Percentiles rank a stretch among this genome's conserved stretches.
Conservation (phyloP, 2,329 filamentous ascomycete species). For the Aspergillus novoparasiticus region DNA sequence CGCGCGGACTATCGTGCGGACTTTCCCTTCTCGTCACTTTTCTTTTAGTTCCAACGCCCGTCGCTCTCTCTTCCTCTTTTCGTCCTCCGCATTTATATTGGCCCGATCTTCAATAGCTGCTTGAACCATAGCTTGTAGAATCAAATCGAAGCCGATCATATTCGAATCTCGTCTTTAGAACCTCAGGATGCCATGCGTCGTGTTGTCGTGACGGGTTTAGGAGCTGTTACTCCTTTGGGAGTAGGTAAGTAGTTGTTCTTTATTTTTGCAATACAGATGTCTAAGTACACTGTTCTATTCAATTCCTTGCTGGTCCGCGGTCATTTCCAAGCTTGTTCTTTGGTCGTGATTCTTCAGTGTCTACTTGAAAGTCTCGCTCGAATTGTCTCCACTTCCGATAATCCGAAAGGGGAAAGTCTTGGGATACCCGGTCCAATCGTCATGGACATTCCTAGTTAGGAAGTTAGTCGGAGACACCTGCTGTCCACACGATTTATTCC, state of each 20-base stretch:
- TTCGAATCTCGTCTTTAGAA: not conserved
- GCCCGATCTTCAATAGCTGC: slow-evolving; percentile 11
- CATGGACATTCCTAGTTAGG: slow-evolving; percentile 22
- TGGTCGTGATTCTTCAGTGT: slow-evolving; percentile 8
- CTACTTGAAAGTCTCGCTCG: slow-evolving; percentile 1
- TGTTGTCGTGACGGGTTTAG: slow-evolving; percentile 82
- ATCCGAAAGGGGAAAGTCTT: slow-evolving; percentile 36
- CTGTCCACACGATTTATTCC: not conserved
- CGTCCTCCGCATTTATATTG: slow-evolving; percentile 9
- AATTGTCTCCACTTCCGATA: slow-evolving; percentile 29
- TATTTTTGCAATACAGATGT: not conserved
- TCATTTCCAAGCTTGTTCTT: not conserved
- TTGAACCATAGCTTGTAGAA: not conserved
- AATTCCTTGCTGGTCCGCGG: not conserved
- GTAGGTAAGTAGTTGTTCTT: slow-evolving; percentile 58
- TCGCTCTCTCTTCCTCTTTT: slow-evolving; percentile 5
- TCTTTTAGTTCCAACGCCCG: not conserved
- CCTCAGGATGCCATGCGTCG: slow-evolving; percentile 51
- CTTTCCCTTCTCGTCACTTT: slow-evolving; percentile 39
- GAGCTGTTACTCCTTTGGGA: slow-evolving; percentile 80
- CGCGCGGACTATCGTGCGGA: slow-evolving; percentile 32
- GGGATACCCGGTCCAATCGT: slow-evolving; percentile 17
- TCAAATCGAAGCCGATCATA: not conserved
- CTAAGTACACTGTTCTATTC: not conserved
- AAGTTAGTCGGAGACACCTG: slow-evolving; percentile 16